A percentile compares a stretch with the other conserved stretches of the same genome.
phyloP scores from a whole-genome alignment of 345 rosid genomes.

The Pugionium cornutum region DNA sequence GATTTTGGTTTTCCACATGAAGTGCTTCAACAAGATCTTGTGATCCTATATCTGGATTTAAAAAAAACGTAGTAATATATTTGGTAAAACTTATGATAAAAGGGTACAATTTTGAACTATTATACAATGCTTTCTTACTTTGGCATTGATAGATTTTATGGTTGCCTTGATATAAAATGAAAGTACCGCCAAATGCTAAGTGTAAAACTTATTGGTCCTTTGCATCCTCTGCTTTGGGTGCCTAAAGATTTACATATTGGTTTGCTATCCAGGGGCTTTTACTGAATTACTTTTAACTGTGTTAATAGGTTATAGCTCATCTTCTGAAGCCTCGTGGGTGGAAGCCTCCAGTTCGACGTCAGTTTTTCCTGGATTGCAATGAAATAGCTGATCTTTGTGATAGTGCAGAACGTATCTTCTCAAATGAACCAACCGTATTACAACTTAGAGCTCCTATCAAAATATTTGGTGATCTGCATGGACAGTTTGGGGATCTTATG shows the following conservation, averaged over 20 bases:
- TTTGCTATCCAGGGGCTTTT: constrained; percentile 5
- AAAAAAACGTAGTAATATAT: constrained; percentile 10
- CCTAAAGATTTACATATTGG: not conserved
- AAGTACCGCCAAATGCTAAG: not conserved
- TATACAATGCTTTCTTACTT: constrained; percentile 7
- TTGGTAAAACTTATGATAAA: constrained; percentile 14
- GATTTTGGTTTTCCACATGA: constrained; percentile 16
- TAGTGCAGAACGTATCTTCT: constrained; percentile 78
- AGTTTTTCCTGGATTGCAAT: constrained; percentile 89
- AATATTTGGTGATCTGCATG: constrained; percentile 94
- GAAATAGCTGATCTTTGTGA: constrained; percentile 94
- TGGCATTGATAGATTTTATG: constrained; percentile 18
- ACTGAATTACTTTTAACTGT: constrained; percentile 8
- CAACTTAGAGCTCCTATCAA: constrained; percentile 87
- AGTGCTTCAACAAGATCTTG: constrained; percentile 22
- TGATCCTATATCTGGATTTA: constrained; percentile 18
- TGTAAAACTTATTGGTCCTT: constrained; percentile 7
- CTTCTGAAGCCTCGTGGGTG: constrained; percentile 94
- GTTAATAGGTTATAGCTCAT: constrained; percentile 69
- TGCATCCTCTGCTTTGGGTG: constrained; percentile 1
- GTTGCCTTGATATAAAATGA: not conserved
- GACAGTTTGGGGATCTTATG: constrained; percentile 96
- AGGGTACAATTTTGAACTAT: constrained; percentile 6
- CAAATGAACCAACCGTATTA: constrained; percentile 81
- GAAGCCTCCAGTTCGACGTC: constrained; percentile 93